These are phyloP conservation scores for Populus ilicifolia DNA, from an alignment of 345 rosid genomes.

Conservation along the genomic window DNA sequence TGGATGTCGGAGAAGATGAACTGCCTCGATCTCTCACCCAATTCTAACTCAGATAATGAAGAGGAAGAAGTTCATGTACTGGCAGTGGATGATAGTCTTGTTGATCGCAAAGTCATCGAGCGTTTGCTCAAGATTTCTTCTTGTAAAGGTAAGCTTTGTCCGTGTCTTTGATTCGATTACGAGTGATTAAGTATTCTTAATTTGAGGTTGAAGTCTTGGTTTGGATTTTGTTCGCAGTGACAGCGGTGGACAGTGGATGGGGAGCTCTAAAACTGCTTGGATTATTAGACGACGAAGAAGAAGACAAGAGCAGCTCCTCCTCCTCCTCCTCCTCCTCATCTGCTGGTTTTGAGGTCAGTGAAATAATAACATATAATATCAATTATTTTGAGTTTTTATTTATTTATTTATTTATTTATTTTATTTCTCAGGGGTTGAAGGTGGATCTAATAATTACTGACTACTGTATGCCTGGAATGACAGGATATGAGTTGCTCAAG, in stretches of 20 bases:
- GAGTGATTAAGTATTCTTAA: constrained; percentile 3
- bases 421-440: constrained; percentile 51
- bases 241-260: constrained; percentile 84
- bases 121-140: constrained; percentile 66
- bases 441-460: constrained; percentile 93
- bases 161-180: neutral
- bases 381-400: neutral
- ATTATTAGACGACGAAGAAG: constrained; percentile 39
- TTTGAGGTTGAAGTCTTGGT: neutral
- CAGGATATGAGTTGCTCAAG: constrained; percentile 92
- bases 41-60: constrained; percentile 28
- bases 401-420: neutral
- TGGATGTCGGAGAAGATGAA: constrained; percentile 43
- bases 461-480: constrained; percentile 99
- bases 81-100: constrained; percentile 87
- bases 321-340: constrained; percentile 5
- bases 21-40: constrained; percentile 35
- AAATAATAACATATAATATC: neutral
- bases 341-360: constrained; percentile 43
- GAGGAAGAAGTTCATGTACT: constrained; percentile 73
- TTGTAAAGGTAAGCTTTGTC: constrained; percentile 58
- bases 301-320: constrained; percentile 35
- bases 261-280: constrained; percentile 85
- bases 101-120: constrained; percentile 88
- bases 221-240: constrained; percentile 43